These are phyloP conservation scores for Camelina neglecta DNA, from an alignment of 345 rosid genomes.

Conservation along the genomic window DNA sequence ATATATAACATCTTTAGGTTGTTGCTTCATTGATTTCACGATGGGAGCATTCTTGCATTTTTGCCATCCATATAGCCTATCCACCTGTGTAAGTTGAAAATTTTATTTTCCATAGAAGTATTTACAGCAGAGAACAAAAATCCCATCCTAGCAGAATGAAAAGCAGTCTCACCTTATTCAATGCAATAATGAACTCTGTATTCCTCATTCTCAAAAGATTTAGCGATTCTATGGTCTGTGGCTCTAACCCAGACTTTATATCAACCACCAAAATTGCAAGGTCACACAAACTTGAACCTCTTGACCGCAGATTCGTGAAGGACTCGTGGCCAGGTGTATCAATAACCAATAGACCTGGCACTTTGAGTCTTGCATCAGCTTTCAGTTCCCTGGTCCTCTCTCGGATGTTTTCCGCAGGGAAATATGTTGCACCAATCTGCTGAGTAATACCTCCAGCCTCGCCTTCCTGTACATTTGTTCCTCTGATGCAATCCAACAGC, in stretches of 20 bases:
- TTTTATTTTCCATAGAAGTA: constrained; percentile 2
- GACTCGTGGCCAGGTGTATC: constrained; percentile 99
- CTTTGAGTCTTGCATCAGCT: constrained; percentile 90
- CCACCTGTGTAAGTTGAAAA: constrained; percentile 67
- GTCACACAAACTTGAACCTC: constrained; percentile 96
- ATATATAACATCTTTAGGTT: constrained; percentile 65
- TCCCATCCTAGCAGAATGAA: constrained; percentile 10
- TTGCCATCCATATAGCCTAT: constrained; percentile 94
- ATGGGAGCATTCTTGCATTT: constrained; percentile 79
- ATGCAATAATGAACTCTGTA: constrained; percentile 87
- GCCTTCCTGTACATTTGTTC: constrained; percentile 99
- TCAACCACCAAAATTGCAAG: constrained; percentile 97
- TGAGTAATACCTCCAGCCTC: constrained; percentile 99
- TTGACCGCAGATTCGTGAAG: constrained; percentile 82
- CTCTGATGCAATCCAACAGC: constrained; percentile 93
- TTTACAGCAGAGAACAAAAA: constrained; percentile 19
- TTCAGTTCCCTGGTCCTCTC: constrained; percentile 95
- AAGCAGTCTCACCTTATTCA: constrained; percentile 74
- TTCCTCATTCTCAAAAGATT: constrained; percentile 84
- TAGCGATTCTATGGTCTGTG: constrained; percentile 91
- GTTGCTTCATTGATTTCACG: constrained; percentile 70
- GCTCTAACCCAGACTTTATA: constrained; percentile 95
- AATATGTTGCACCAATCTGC: constrained; percentile 98
- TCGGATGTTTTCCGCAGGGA: constrained; percentile 90
- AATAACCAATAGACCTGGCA: constrained; percentile 94